Base-by-base conservation (phyloP, 495 filamentous ascomycete species). In the Penicillium coffeae region DNA sequence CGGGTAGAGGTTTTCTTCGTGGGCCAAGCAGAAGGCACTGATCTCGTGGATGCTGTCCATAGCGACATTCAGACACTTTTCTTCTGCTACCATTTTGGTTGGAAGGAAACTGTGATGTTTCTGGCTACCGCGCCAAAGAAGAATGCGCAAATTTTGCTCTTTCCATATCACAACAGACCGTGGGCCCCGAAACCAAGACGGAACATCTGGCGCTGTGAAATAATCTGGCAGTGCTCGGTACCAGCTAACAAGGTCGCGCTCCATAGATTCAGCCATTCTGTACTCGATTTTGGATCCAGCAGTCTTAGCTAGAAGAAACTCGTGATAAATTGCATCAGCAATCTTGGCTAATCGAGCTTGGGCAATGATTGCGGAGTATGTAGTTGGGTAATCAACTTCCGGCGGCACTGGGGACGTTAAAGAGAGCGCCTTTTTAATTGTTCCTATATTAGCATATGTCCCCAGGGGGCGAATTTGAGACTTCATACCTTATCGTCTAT, bases 61-160 rank as follows among this genome's bases (percentile, higher is more conserved):
- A 1, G 46, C 46, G 2, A 35, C 27, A 21, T 41, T 20, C 4
- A 41, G 22, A 38, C 38, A 48, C 27, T 34, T 41, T 2, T 42
- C 27, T 10, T 48, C 37, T 6, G 46, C 46, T 4, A 15, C 25
- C 2, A 34, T 14, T 33, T 39, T 33, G 1, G 22, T 42, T 21
- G 46, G 27, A 0, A 42, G 38, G 6, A 42, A 42, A n/a, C 19
- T 42, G 27, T 42, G 38, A 8, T 35, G 18, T 20, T 15, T 41
- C 16, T 63, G 56, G 34, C 48, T 63, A 15, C 56, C 56, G 47
- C 60, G 56, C 57, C 60, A 64, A 0, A 60, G 47, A 48, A 64
- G 18, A 35, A 60, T 60, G 13, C 60, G 60, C 3, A 60, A 18
- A 21, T 64, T 64, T 18, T 64, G 54, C 22, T 64, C 57, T 47